Percentiles rank a stretch among this genome's conserved stretches.
These are phyloP conservation scores for Diplodia intermedia DNA, from an alignment of 2,329 filamentous ascomycete species.

Conservation along the genomic window DNA sequence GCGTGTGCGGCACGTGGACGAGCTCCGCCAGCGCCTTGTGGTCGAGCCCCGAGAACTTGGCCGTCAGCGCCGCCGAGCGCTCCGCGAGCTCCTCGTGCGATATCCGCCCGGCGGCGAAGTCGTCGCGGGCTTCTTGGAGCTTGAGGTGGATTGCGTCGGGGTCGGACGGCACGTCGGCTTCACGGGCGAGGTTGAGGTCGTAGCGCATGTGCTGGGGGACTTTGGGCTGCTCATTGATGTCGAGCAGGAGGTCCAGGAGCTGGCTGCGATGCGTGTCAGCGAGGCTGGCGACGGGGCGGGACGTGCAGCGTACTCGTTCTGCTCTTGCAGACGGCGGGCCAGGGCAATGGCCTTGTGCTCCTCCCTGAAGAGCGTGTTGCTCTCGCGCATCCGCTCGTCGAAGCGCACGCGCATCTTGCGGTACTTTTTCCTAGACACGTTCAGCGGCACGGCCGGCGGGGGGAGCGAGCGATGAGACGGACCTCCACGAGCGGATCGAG, in stretches of 20 bases:
- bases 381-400: slow-evolving; percentile 77
- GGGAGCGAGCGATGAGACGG: background rate
- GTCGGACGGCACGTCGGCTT: slow-evolving; percentile 37
- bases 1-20: slow-evolving; percentile 52
- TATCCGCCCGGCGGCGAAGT: slow-evolving; percentile 43
- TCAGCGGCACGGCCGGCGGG: background rate
- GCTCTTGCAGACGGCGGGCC: slow-evolving; percentile 81
- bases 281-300: slow-evolving; percentile 26
- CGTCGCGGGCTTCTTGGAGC: slow-evolving; percentile 45
- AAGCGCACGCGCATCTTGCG: slow-evolving; percentile 85
- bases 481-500: slow-evolving; percentile 32
- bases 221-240: slow-evolving; percentile 84
- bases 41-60: slow-evolving; percentile 38
- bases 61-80: slow-evolving; percentile 42
- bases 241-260: slow-evolving; percentile 84
- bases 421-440: slow-evolving; percentile 76
- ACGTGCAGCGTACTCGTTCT: slow-evolving; percentile 80
- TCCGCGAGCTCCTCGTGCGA: slow-evolving; percentile 43
- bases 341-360: slow-evolving; percentile 82
- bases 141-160: slow-evolving; percentile 39
- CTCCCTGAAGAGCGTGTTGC: slow-evolving; percentile 80
- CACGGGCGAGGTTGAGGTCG: slow-evolving; percentile 61
- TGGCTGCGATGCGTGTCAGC: slow-evolving; percentile 63
- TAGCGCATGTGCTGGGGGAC: slow-evolving; percentile 77
- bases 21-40: slow-evolving; percentile 47